Evolutionary conservation across 495 filamentous ascomycete genomes (phyloP).

Genomic region (Articulospora tetracladia): DNA sequence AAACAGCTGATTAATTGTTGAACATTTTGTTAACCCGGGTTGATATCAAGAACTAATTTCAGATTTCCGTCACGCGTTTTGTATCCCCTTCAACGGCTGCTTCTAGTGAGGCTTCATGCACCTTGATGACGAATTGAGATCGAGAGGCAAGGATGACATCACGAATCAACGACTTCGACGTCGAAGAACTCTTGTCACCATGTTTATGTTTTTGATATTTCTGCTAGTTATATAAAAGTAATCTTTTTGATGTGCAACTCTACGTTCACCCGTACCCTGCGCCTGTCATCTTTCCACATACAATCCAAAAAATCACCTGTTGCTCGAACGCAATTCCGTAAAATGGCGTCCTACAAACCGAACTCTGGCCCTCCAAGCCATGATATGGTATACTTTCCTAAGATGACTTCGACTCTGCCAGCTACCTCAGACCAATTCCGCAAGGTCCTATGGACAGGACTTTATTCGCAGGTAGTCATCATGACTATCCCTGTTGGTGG

Average conservation of each 20-base stretch:
- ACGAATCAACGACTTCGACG: not conserved
- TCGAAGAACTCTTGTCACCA: too few species aligned
- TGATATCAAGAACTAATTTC: not conserved
- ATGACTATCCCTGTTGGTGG: slow-evolving; percentile 62
- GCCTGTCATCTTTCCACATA: too few species aligned
- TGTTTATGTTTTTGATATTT: too few species aligned
- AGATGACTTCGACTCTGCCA: slow-evolving; percentile 46
- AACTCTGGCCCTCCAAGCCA: slow-evolving; percentile 42
- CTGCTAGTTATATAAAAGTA: too few species aligned
- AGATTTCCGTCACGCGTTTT: not conserved
- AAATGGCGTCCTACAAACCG: slow-evolving; percentile 20
- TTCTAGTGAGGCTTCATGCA: not conserved
- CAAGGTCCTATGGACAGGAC: slow-evolving; percentile 57
- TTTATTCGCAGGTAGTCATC: slow-evolving; percentile 59
- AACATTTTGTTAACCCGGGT: too few species aligned
- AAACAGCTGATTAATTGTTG: too few species aligned
- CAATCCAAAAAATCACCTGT: not conserved
- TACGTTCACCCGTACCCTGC: not conserved
- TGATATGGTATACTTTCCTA: slow-evolving; percentile 56
- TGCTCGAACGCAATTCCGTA: not conserved
- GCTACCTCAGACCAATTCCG: slow-evolving; percentile 52
- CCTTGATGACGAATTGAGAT: slow-evolving; percentile 9
- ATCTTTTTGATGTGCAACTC: not conserved
- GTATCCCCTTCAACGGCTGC: not conserved
- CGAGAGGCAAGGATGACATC: not conserved